These are phyloP conservation scores for Tarenaya hassleriana DNA, from an alignment of 345 rosid species.

Conservation along the genomic window DNA sequence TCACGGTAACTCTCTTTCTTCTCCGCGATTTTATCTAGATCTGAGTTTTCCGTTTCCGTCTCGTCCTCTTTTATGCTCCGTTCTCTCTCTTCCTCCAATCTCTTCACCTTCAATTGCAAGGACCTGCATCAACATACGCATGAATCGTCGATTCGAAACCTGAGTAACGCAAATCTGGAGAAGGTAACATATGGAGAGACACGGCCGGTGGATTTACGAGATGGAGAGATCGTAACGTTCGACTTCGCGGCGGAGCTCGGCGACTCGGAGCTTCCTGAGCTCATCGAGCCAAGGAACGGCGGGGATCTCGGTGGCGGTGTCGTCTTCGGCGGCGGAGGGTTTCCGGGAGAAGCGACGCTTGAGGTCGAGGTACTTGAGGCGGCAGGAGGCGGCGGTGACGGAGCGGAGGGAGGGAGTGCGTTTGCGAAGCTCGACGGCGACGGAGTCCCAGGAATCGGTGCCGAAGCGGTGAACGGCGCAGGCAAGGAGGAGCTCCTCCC, in stretches of 20 bases:
- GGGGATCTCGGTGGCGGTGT: slow-evolving; percentile 11
- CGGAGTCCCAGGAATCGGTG: slow-evolving; percentile 43
- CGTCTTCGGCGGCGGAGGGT: slow-evolving; percentile 12
- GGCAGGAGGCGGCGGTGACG: slow-evolving; percentile 39
- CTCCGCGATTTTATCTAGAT: slow-evolving; percentile 33
- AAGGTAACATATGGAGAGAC: not conserved
- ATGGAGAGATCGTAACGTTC: slow-evolving; percentile 49
- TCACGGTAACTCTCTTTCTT: slow-evolving; percentile 13
- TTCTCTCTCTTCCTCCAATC: slow-evolving; percentile 55
- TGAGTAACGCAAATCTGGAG: slow-evolving; percentile 8
- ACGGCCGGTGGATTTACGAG: slow-evolving; percentile 29
- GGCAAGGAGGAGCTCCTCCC: slow-evolving; percentile 75
- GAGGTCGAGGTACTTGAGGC: slow-evolving; percentile 45
- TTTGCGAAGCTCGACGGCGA: slow-evolving; percentile 47
- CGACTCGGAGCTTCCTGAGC: slow-evolving; percentile 54
- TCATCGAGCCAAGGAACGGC: slow-evolving; percentile 43
- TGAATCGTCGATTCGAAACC: not conserved
- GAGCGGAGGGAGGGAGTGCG: slow-evolving; percentile 28
- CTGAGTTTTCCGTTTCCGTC: slow-evolving; percentile 30
- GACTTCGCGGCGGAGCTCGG: slow-evolving; percentile 60
- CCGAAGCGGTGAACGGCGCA: slow-evolving; percentile 64
- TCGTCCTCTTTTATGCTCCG: slow-evolving; percentile 25
- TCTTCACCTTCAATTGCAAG: slow-evolving; percentile 60
- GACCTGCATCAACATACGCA: slow-evolving; percentile 24
- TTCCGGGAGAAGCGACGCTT: slow-evolving; percentile 35